These are phyloP conservation scores for Leptosphaerulina australis DNA, from an alignment of 2,329 filamentous ascomycete genomes.

Conservation along the genomic window DNA sequence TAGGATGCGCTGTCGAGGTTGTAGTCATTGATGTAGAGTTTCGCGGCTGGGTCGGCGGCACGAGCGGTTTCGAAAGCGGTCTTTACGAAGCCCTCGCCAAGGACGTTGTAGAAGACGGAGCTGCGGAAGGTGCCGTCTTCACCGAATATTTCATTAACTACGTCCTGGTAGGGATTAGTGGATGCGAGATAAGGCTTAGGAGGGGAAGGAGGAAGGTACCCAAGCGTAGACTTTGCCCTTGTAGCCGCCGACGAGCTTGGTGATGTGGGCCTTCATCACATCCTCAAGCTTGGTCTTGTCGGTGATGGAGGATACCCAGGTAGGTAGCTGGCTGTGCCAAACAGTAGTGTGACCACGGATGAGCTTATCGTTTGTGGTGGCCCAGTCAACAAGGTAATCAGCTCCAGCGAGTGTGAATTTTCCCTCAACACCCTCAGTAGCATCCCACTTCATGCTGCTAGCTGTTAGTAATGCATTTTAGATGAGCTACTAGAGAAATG, in stretches of 20 bases:
- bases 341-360: slow-evolving; percentile 21
- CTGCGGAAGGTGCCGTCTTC: slow-evolving; percentile 64
- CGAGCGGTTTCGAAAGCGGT: slow-evolving; percentile 74
- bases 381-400: slow-evolving; percentile 20
- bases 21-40: slow-evolving; percentile 77
- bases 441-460: slow-evolving; percentile 69
- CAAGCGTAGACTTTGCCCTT: slow-evolving; percentile 68
- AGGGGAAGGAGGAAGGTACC: slow-evolving; percentile 31
- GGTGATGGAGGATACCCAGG: slow-evolving; percentile 64
- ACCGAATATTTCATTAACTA: slow-evolving; percentile 43
- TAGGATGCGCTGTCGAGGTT: slow-evolving; percentile 65
- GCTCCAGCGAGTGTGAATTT: slow-evolving; percentile 63
- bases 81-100: slow-evolving; percentile 72
- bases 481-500: neutral
- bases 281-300: slow-evolving; percentile 59
- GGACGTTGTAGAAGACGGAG: slow-evolving; percentile 69
- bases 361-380: slow-evolving; percentile 16
- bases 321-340: slow-evolving; percentile 59
- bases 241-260: slow-evolving; percentile 62
- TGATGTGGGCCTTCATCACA: slow-evolving; percentile 66
- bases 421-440: slow-evolving; percentile 56
- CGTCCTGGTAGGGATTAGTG: slow-evolving; percentile 10
- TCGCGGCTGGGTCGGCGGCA: slow-evolving; percentile 68
- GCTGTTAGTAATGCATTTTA: slow-evolving; percentile 1
- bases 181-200: neutral